Evolutionary conservation across 768 basidiomycete species (phyloP).

Genomic region (Pleurotus tuoliensis): DNA sequence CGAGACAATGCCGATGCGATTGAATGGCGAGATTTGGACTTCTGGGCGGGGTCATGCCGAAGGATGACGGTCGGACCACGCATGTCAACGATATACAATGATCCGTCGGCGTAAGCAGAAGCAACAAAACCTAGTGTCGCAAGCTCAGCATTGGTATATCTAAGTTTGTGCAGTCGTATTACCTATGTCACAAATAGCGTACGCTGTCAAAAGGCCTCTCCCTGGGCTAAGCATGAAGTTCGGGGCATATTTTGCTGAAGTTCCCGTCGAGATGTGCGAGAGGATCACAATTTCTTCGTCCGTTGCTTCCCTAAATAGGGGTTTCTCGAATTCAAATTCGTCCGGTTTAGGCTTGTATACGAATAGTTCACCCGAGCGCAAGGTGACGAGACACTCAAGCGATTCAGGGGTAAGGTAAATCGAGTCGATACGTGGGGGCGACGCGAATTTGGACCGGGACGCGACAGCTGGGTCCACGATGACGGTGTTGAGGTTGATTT

Average conservation of each 20-base stretch:
- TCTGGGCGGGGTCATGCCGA: constrained; percentile 35
- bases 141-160: background rate
- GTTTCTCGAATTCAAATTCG: constrained; percentile 11
- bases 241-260: constrained; percentile 50
- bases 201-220: constrained; percentile 45
- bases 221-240: constrained; percentile 52
- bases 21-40: constrained; percentile 35
- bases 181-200: constrained; percentile 75
- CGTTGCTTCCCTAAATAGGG: constrained; percentile 16
- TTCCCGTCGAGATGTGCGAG: constrained; percentile 39
- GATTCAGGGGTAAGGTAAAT: constrained; percentile 52
- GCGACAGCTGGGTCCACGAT: constrained; percentile 38
- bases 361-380: constrained; percentile 55
- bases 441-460: constrained; percentile 18
- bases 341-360: constrained; percentile 33
- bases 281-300: constrained; percentile 54
- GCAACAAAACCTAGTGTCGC: constrained; percentile 66
- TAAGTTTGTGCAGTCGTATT: constrained; percentile 12
- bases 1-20: constrained; percentile 25
- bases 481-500: constrained; percentile 52
- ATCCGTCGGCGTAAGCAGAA: constrained; percentile 57
- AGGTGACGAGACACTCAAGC: constrained; percentile 50
- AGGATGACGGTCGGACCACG: constrained; percentile 68
- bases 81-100: constrained; percentile 67
- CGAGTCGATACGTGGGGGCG: constrained; percentile 33